Evolutionary conservation across 164 flowering plant genomes (phyloP), one percentile per base, ranked within the genome.

Genomic region (Vitis rupestris): DNA sequence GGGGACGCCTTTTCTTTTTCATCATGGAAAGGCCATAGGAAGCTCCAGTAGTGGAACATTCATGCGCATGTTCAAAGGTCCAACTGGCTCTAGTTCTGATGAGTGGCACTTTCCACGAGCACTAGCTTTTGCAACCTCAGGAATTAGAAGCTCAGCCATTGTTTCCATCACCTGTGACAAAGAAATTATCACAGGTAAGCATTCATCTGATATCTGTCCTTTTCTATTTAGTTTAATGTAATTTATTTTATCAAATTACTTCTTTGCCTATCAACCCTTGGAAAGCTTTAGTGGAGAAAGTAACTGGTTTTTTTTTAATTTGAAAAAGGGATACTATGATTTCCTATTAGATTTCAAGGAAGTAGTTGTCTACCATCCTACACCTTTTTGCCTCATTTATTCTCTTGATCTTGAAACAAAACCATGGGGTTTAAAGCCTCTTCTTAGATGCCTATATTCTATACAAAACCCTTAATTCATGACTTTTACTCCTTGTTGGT

Each of bases 21-120:
- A 93, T 62, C 99, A 91, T 79, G 97, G 94, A 63, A 95, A 87
- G 76, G 77, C 89, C 19, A 54, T 76, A 30, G 48, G 86, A 48
- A 83, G 80, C 72, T 82, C 96, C 52, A 66, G 83, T 64, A 83
- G 93, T 78, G 97, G 97, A 72, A 74, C 89, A 61, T 84, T 95
- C 68, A 82, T 91, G 85, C 92, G 98, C 62, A 92, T 95, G 92
- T 93, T 95, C 70, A 95, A 91, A 78, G 91, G 90, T 30, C 82
- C 86, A 49, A 59, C 84, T 65, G 84, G 83, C 1, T 53, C 91
- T 68, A 83, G 82, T 75, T 60, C 82, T 61, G 96, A 90, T 62
- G 94, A 90, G 51, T 90, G 87, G 85, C 86, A 85, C 1, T 95
- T 92, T 73, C 98, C 99, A 68, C 96, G 87, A 68, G 99, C 99